Conservation (phyloP, 371 early-diverging fungal species). For the Conidiobolus incongruus region DNA sequence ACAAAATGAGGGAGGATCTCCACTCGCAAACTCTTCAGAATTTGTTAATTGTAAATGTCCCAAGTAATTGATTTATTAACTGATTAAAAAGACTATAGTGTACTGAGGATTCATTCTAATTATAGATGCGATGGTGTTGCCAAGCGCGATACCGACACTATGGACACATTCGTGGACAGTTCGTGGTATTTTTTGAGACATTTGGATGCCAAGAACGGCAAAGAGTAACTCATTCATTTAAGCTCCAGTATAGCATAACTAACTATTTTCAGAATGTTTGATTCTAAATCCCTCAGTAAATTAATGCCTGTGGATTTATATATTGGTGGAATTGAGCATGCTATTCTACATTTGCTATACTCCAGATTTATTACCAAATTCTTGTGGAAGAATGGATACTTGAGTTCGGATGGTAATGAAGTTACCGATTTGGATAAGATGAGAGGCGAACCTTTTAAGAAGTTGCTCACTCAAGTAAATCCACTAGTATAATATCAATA, state of each 20-base stretch:
- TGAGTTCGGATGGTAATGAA: no score
- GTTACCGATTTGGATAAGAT: constrained; percentile 4
- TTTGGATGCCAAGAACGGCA: constrained; percentile 45
- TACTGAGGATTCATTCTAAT: no score
- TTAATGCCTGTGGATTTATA: constrained; percentile 75
- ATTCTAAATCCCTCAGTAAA: constrained; percentile 22
- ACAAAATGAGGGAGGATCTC: constrained; percentile 48
- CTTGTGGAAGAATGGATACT: no score
- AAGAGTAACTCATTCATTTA: no score
- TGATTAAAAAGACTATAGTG: not conserved
- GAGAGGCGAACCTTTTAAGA: constrained; percentile 61
- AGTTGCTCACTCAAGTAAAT: constrained; percentile 51
- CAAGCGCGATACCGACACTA: constrained; percentile 74
- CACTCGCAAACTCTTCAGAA: constrained; percentile 25
- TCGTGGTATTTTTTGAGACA: constrained; percentile 87
- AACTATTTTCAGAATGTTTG: constrained; percentile 23
- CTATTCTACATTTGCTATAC: constrained; percentile 84
- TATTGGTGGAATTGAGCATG: constrained; percentile 87
- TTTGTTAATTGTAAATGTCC: constrained; percentile 51
- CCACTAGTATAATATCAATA: not conserved
- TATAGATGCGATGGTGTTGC: constrained; percentile 41
- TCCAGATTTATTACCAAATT: constrained; percentile 79
- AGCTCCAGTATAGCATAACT: constrained; percentile 4
- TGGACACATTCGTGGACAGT: constrained; percentile 93
- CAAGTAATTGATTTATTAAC: constrained; percentile 19